Evolutionary conservation across 2,329 filamentous ascomycete species (phyloP).

Genomic region (Fusarium humuli): DNA sequence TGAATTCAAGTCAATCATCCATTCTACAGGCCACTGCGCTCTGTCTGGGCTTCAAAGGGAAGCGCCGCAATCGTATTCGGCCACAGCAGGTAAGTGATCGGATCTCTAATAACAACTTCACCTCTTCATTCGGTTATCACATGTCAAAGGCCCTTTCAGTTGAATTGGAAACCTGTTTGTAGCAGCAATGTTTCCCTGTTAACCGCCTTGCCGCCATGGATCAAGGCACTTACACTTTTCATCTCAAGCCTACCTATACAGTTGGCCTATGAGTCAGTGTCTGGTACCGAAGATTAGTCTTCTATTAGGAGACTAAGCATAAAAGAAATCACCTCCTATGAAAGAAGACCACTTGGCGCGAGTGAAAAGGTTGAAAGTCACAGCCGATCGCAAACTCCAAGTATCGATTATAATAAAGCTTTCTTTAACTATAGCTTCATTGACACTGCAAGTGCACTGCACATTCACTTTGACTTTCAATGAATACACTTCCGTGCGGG

Average conservation of each 20-base stretch:
- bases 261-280: neutral
- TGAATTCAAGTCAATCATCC: neutral
- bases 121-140: neutral
- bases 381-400: neutral
- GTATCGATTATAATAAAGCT: neutral
- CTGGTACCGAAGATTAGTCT: neutral
- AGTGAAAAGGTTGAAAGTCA: neutral
- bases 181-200: neutral
- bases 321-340: neutral
- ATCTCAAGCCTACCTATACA: neutral
- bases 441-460: neutral
- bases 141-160: neutral
- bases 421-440: neutral
- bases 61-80: neutral
- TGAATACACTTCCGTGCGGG: neutral
- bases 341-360: too few species aligned
- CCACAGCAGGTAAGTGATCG: neutral
- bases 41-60: neutral
- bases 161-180: neutral
- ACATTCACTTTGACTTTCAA: neutral
- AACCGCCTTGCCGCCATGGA: slow-evolving; percentile 4
- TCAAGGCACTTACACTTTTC: neutral
- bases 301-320: too few species aligned
- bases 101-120: neutral
- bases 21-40: neutral